Evolutionary conservation across 1,284 basidiomycete genomes (phyloP).

Genomic region (Apiotrichum brassicae): DNA sequence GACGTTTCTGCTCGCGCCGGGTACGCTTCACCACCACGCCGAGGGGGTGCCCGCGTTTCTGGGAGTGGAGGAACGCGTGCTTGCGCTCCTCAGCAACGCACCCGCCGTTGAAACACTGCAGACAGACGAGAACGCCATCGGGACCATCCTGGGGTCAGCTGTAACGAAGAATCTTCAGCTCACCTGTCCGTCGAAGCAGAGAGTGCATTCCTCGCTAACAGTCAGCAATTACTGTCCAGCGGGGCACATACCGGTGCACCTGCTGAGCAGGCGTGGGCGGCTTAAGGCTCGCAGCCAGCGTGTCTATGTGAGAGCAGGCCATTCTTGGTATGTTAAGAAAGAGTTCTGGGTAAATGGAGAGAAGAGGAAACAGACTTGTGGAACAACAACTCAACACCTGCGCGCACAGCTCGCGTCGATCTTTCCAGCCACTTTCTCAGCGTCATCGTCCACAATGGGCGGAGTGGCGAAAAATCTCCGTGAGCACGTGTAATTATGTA

Average conservation of each 20-base stretch:
- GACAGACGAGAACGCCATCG: constrained; percentile 79
- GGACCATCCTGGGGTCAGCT: constrained; percentile 57
- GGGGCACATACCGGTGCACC: constrained; percentile 39
- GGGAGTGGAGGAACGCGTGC: constrained; percentile 66
- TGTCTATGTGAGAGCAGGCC: constrained; percentile 33
- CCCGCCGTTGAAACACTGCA: constrained; percentile 88
- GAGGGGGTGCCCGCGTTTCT: constrained; percentile 67
- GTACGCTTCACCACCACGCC: constrained; percentile 76
- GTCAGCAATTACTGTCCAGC: constrained; percentile 7
- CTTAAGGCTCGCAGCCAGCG: constrained; percentile 21
- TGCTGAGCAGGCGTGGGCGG: constrained; percentile 38
- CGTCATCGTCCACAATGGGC: no score
- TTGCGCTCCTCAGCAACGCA: constrained; percentile 58
- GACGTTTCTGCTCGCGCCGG: constrained; percentile 58
- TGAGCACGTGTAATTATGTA: no score
- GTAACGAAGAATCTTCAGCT: constrained; percentile 4
- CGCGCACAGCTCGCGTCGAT: no score
- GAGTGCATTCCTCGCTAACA: constrained; percentile 55
- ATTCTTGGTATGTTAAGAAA: background rate
- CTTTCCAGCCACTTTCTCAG: no score
- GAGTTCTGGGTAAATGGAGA: background rate
- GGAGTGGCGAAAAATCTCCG: no score
- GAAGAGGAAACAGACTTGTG: no score
- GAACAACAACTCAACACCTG: no score
- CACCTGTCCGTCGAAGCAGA: constrained; percentile 93